Conservation (phyloP, 805 yeast species). For the Zygotorulaspora sp. region DNA sequence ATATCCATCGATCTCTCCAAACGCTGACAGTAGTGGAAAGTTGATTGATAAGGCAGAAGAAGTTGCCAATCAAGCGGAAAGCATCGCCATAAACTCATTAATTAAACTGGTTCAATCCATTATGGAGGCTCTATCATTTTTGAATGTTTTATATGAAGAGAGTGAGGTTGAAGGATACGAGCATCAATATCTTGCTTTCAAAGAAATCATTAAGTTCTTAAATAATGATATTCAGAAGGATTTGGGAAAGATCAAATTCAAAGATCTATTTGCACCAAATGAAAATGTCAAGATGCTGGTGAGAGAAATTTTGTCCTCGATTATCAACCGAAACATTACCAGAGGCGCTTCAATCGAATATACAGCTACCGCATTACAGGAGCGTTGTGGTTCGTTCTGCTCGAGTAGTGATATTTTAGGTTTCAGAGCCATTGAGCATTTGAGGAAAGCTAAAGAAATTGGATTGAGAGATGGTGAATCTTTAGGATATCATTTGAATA, state of each 20-base stretch:
- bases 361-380: conserved; percentile 82
- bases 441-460: conserved; percentile 78
- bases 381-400: conserved; percentile 91
- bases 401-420: conserved; percentile 90
- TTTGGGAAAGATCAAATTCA: conserved; percentile 61
- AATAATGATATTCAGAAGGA: conserved; percentile 63
- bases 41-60: conserved; percentile 45
- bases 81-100: conserved; percentile 76
- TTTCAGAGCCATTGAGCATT: conserved; percentile 88
- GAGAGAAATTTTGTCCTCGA: conserved; percentile 81
- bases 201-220: conserved; percentile 65
- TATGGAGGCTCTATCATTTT: conserved; percentile 86
- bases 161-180: conserved; percentile 39
- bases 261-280: conserved; percentile 70
- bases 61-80: conserved; percentile 82
- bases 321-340: conserved; percentile 81
- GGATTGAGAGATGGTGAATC: conserved; percentile 70
- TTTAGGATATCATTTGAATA: conserved; percentile 57
- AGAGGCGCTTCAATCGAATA: conserved; percentile 92
- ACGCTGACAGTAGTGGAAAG: conserved; percentile 35
- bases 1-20: conserved; percentile 44
- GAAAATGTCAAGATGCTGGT: conserved; percentile 53
- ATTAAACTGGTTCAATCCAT: conserved; percentile 69
- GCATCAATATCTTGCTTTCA: conserved; percentile 42
- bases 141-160: conserved; percentile 77